A percentile compares a stretch with the other conserved stretches of the same genome.
phyloP scores from a whole-genome alignment of 2,329 filamentous ascomycete species.

The Neopestalotiopsis sp. region DNA sequence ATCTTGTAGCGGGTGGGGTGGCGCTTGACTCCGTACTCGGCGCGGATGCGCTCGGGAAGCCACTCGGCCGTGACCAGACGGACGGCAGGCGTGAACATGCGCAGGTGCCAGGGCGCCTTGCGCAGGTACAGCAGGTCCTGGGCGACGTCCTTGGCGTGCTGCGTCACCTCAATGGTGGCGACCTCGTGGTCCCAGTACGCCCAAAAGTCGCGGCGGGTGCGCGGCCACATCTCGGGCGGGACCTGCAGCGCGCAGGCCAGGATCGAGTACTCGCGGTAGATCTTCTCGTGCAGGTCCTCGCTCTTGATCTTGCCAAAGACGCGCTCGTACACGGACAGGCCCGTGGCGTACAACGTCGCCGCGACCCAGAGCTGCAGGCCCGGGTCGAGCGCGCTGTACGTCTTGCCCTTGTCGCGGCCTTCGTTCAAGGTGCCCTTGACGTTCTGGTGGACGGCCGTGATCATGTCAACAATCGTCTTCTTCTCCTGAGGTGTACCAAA shows the following conservation, averaged over 20 bases:
- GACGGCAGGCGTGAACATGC: slow-evolving; percentile 26
- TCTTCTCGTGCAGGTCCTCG: slow-evolving; percentile 28
- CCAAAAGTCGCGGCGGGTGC: slow-evolving; percentile 30
- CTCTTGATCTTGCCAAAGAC: slow-evolving; percentile 38
- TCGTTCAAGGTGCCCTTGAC: slow-evolving; percentile 34
- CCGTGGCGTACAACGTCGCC: slow-evolving; percentile 42
- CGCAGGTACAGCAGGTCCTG: slow-evolving; percentile 30
- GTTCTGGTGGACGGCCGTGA: slow-evolving; percentile 38
- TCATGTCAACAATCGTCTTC: slow-evolving; percentile 39
- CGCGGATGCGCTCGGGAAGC: slow-evolving; percentile 29
- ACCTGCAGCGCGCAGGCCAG: slow-evolving; percentile 36
- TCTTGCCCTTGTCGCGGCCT: slow-evolving; percentile 22
- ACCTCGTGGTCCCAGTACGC: slow-evolving; percentile 35
- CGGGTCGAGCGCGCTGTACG: slow-evolving; percentile 42
- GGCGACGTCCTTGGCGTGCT: slow-evolving; percentile 32
- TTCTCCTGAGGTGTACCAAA: slow-evolving; percentile 40
- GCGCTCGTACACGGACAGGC: slow-evolving; percentile 40
- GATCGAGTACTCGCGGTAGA: slow-evolving; percentile 33
- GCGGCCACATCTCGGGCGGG: slow-evolving; percentile 35
- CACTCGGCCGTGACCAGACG: slow-evolving; percentile 27
- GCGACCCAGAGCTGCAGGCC: slow-evolving; percentile 45
- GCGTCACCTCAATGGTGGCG: slow-evolving; percentile 29
- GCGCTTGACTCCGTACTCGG: slow-evolving; percentile 30
- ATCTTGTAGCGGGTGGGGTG: slow-evolving; percentile 23
- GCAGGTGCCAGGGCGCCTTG: slow-evolving; percentile 27